Evolutionary conservation across 2,329 filamentous ascomycete genomes (phyloP), one percentile per base, ranked within the genome.

Genomic region (Colletotrichum euphorbiae): DNA sequence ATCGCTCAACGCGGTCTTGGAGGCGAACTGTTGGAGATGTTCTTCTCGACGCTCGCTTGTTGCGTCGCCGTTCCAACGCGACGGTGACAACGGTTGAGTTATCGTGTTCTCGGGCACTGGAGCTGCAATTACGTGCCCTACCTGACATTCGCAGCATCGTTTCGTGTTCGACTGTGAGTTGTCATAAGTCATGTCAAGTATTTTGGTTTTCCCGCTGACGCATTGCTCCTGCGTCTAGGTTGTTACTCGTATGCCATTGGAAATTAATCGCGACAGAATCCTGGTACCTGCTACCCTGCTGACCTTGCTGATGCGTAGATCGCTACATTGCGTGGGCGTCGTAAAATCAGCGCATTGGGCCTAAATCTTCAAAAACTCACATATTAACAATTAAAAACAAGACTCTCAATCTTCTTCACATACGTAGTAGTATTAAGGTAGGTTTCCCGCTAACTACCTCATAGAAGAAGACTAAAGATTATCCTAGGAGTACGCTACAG

Each of bases 181-280:
- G 42, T 59, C 43, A 48, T 38, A 38, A 59, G 21, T 59, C 43
- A 59, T 48, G 28, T 28, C 56, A 38, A 38, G 28, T 12, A n/a
- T 50, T 6, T 7, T n/a, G 19, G 13, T 3, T 38, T 7, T 38
- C 33, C 33, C 33, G 33, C 12, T 8, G 33, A 38, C 2, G 12
- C 33, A 2, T 38, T 12, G 7, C 12, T 12, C 33, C 33, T 38
- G 3, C 9, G 33, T 38, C 33, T 11, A n/a, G n/a, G n/a, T 8
- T 12, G 3, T 13, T 21, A 21, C 24, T 7, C 4, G 24, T 4
- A 6, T 38, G 36, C 9, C 36, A 13, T 11, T 38, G 13, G 36
- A 6, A 8, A 12, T 38, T 6, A 38, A 12, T 13, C 6, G 33
- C 12, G 33, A 12, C 12, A 38, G 6, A 13, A 38, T 8, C 4